Evolutionary conservation across 768 basidiomycete genomes (phyloP), one percentile per base, ranked within the genome.

Genomic region (Lentinula guzmanii): DNA sequence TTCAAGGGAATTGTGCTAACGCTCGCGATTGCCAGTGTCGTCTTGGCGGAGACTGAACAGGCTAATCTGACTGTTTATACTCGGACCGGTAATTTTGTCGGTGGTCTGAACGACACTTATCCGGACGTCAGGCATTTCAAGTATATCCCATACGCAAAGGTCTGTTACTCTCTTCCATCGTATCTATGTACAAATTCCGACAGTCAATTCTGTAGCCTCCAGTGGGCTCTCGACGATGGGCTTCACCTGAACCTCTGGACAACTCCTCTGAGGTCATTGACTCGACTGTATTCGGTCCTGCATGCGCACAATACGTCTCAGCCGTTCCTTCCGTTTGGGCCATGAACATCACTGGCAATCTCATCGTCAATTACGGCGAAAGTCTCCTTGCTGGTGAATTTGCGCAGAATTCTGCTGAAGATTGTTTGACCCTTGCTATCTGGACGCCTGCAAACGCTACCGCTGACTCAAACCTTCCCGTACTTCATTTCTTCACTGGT

Each of bases 381-480:
- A 60, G 52, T 16, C 58, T 56, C 13, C 53, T 52, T 45, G 53
- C 64, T 2, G 62, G 64, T 2, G 61, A 56, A 16, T 18, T 35
- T 4, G 62, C 53, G 13, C 51, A 51, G 28, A 52, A 51, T 7
- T 56, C 62, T 15, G 53, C 64, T 8, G 64, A 65, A n/a, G 64
- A 65, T 24, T 65, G 64, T 48, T 45, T 65, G 16, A 45, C 53
- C 43, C 53, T 65, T 50, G 62, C 61, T 6, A 34, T 65, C 35
- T 65, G 64, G 64, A 63, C 64, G 3, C 64, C 64, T 5, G 60
- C 58, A 15, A 61, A 48, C 6, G 61, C 54, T 13, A 63, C 62
- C 28, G 5, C 15, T 16, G 13, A 53, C 16, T 62, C 61, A 3
- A 62, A 65, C n/a, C 60, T 65, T 39, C 65, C 65, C 28, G 65